Evolutionary conservation across 2,329 filamentous ascomycete species (phyloP), one percentile per base, ranked within the genome.

Genomic region (Akanthomyces muscarius): DNA sequence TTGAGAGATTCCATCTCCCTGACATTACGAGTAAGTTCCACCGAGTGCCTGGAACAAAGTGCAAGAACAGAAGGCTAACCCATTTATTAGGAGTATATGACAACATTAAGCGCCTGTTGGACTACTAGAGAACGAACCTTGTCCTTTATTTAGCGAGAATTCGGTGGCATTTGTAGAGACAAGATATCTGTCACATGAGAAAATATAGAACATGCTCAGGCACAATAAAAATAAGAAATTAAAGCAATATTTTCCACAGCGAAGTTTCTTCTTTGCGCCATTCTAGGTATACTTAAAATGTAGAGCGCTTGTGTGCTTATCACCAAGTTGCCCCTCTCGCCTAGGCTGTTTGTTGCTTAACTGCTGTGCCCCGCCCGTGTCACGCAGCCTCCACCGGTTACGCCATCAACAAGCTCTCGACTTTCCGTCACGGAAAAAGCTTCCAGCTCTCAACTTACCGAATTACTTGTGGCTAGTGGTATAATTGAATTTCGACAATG

Each of bases 1-100:
- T 86, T 75, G 93, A 97, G 75, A 86, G 83, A 71, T 91, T 91
- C 67, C 88, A 92, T 72, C 80, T 96, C 62, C 93, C 93, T 0
- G 93, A 97, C 76, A 89, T 96, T 69, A 86, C 90, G 16, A 87
- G 92, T 96, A 79, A 87, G 91, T 41, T 42, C n/a, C 13, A 10
- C 21, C 4, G 3, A 5, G 21, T 18, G 3, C 3, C 16, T 16
- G 14, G n/a, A 28, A 36, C 8, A 28, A 18, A 30, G 5, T 25
- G 10, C 13, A 33, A 30, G 2, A 36, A 30, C 3, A 18, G 5
- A 50, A 5, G 5, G 13, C 42, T 55, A 62, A 55, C 18, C 11
- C 0, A 5, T 41, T 23, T 48, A 2, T 2, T 38, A 90, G 88
- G 89, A 71, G 82, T 91, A 69, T 91, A 89, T 65, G 88, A 91